These are phyloP conservation scores for Circinella umbellata DNA, from an alignment of 371 early-diverging fungal genomes.

Conservation along the genomic window DNA sequence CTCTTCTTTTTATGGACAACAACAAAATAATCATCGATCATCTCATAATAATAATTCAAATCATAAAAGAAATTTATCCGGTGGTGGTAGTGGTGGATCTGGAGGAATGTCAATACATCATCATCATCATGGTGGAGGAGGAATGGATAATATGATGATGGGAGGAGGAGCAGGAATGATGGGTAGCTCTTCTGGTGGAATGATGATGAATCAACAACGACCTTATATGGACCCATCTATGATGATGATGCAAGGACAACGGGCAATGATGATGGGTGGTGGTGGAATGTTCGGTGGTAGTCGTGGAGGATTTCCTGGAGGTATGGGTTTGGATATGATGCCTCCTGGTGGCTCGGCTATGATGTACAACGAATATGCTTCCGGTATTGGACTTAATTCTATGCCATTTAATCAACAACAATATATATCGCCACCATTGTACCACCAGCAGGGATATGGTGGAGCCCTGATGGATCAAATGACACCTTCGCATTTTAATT, in stretches of 20 bases:
- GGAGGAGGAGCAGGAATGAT: constrained; percentile 5
- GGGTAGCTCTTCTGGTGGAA: not conserved
- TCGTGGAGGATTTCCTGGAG: no score
- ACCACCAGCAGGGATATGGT: not conserved
- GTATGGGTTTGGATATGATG: no score
- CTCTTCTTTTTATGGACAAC: not conserved
- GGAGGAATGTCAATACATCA: no score
- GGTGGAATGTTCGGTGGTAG: not conserved
- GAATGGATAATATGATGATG: no score
- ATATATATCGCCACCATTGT: not conserved
- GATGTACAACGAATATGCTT: not conserved
- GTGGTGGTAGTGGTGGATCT: not conserved
- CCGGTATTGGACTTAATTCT: not conserved
- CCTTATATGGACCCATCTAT: not conserved
- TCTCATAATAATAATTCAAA: not conserved
- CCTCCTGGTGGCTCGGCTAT: no score
- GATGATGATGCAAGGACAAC: constrained; percentile 3
- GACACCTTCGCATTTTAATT: not conserved
- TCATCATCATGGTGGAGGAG: no score
- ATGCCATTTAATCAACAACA: not conserved
- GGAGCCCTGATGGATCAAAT: constrained; percentile 9
- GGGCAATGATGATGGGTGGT: not conserved
- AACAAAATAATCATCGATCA: not conserved
- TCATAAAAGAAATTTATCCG: not conserved
- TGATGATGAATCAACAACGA: not conserved